Base-by-base conservation (phyloP, 208 protist genomes). In the Herpetomonas muscarum region DNA sequence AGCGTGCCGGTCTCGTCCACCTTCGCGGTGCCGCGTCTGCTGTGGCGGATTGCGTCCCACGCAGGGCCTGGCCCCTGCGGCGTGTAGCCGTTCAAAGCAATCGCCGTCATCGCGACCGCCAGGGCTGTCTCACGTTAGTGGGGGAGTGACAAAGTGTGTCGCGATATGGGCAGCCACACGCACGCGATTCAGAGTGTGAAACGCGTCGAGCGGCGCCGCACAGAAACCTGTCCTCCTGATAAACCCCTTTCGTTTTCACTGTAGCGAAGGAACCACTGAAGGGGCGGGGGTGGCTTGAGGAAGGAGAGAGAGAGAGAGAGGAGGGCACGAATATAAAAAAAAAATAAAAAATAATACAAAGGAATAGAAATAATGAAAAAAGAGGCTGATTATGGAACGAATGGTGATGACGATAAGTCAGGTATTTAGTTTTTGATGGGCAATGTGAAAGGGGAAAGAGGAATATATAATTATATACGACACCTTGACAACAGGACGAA, bases 241-340 rank as follows among this genome's bases (percentile, higher is more conserved):
- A 15, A 22, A 48, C 7, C 6, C 7, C 12, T 48, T 10, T 25
- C 7, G 10, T 9, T 25, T 10, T 22, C 12, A 22, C 9, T 22
- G 7, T 6, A 17, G 47, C 6, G 47, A 34, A 28, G 9, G 24
- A 32, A n/a, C 24, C n/a, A 52, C 6, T 22, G 6, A 31, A 26
- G 47, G 47, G 5, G 47, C 3, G 9, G 19, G 6, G 12, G 44
- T 7, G 9, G 44, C 10, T 48, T 48, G 3, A 52, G 25, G n/a
- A 52, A 31, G 22, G 24, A 37, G 25, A 55, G 19, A n/a, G 45
- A 66, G 29, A 49, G 31, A 55, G n/a, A n/a, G 48, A 34, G 44
- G 15, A 60, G 29, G 25, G 29, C 42, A 49, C 51, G 49, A 34
- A 42, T 26, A 58, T 22, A 26, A 56, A 24, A 55, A 69, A 37